Evolutionary conservation across 2,329 filamentous ascomycete species (phyloP).

Genomic region (Xylaria arbuscula): DNA sequence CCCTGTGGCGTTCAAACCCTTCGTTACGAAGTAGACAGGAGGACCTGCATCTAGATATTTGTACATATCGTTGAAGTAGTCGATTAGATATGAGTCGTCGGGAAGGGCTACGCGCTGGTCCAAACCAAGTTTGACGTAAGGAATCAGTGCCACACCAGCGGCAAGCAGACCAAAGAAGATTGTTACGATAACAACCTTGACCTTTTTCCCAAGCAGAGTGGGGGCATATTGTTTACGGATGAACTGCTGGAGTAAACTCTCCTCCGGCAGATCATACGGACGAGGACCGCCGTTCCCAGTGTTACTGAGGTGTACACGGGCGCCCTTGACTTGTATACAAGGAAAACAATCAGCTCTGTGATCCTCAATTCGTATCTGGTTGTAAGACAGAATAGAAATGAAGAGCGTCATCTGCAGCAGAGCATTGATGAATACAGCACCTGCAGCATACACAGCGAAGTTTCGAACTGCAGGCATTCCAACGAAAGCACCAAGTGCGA

Average conservation of each 20-base stretch:
- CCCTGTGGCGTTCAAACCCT: conserved; percentile 80
- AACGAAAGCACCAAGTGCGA: conserved; percentile 90
- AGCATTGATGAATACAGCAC: conserved; percentile 96
- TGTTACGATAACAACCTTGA: conserved; percentile 80
- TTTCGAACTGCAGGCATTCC: conserved; percentile 98
- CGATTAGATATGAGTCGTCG: conserved; percentile 91
- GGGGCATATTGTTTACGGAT: conserved; percentile 93
- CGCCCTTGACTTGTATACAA: conserved; percentile 82
- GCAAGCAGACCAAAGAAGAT: conserved; percentile 90
- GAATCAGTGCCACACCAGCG: conserved; percentile 84
- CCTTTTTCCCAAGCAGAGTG: conserved; percentile 79
- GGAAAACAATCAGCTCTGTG: conserved; percentile 92
- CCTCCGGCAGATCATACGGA: conserved; percentile 81
- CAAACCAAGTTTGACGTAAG: conserved; percentile 84
- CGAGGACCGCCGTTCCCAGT: conserved; percentile 69
- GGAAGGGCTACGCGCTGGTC: conserved; percentile 96
- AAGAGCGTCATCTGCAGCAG: conserved; percentile 98
- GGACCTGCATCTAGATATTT: conserved; percentile 91
- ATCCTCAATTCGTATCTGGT: conserved; percentile 90
- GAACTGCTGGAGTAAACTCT: conserved; percentile 84
- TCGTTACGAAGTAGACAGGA: conserved; percentile 95
- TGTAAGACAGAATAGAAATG: conserved; percentile 87
- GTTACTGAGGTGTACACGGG: conserved; percentile 72
- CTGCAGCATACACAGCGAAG: conserved; percentile 95
- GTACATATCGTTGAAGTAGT: conserved; percentile 96